phyloP scores from a whole-genome alignment of 768 basidiomycete species.

The Pisolithus sp. region DNA sequence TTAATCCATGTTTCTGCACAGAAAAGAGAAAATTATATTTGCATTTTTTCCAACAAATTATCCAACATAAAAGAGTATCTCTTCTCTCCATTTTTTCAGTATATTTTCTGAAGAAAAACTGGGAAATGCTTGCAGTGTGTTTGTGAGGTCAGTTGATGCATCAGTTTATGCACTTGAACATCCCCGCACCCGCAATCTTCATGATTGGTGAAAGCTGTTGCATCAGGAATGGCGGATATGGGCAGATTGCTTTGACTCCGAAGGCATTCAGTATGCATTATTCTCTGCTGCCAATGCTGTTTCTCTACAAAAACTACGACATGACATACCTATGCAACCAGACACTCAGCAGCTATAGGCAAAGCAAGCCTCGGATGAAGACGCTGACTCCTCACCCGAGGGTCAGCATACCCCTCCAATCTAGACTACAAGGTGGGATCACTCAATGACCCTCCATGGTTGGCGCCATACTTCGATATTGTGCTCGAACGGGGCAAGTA shows the following conservation, averaged over 20 bases:
- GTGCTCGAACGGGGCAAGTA: constrained; percentile 95
- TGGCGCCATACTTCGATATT: constrained; percentile 99
- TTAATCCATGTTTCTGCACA: no score
- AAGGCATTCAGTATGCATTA: constrained; percentile 77
- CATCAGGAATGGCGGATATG: constrained; percentile 54
- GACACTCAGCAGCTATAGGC: constrained; percentile 17
- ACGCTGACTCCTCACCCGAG: constrained; percentile 24
- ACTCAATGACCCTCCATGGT: constrained; percentile 93
- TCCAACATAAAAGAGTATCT: no score
- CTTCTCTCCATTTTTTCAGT: no score
- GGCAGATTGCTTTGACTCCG: constrained; percentile 86
- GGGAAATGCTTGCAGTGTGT: no score
- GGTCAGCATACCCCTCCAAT: constrained; percentile 45
- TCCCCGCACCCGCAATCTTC: not conserved
- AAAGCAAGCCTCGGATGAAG: constrained; percentile 4
- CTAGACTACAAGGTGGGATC: constrained; percentile 90
- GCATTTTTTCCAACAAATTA: no score
- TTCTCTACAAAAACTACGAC: constrained; percentile 71
- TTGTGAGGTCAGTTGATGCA: constrained; percentile 49
- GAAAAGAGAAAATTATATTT: no score
- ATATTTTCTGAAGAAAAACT: no score
- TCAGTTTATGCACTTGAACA: not conserved
- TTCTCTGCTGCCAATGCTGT: constrained; percentile 89
- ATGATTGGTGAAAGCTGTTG: not conserved
- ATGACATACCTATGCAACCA: constrained; percentile 34